Conservation (phyloP, 2,329 filamentous ascomycete genomes). For the Monosporascus sp. region DNA sequence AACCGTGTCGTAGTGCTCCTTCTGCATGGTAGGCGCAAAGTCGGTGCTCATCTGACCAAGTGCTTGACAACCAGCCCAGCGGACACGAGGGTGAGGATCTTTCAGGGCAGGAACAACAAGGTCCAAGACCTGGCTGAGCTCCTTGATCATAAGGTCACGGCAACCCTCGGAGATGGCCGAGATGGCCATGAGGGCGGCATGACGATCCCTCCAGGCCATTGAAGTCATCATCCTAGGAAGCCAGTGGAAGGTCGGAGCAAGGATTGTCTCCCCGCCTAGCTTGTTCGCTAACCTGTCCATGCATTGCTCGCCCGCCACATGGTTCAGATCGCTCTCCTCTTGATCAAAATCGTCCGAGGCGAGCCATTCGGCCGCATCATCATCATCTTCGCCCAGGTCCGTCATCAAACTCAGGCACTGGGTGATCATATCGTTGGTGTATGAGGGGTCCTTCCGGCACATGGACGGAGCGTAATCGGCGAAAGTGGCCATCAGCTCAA, state of each 20-base stretch:
- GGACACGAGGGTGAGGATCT: constrained; percentile 87
- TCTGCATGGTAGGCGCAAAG: constrained; percentile 96
- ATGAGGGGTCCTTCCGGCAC: constrained; percentile 90
- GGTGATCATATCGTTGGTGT: constrained; percentile 94
- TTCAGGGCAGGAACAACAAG: constrained; percentile 88
- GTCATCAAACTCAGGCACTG: constrained; percentile 98
- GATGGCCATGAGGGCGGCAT: constrained; percentile 97
- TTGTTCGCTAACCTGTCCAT: constrained; percentile 98
- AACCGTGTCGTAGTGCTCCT: constrained; percentile 84
- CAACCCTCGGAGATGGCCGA: constrained; percentile 98
- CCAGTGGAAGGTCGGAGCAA: constrained; percentile 94
- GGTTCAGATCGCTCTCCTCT: constrained; percentile 94
- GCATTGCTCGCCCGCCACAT: constrained; percentile 95
- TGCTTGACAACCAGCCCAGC: constrained; percentile 96
- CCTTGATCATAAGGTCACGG: constrained; percentile 89
- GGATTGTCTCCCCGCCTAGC: constrained; percentile 85
- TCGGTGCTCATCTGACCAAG: constrained; percentile 99
- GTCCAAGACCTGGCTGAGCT: constrained; percentile 89
- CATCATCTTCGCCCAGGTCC: constrained; percentile 88
- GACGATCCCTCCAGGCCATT: constrained; percentile 87
- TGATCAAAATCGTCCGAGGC: constrained; percentile 88
- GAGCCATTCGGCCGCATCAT: constrained; percentile 93
- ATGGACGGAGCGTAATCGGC: constrained; percentile 90
- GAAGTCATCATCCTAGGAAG: constrained; percentile 97
- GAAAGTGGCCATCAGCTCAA: constrained; percentile 97